These are phyloP conservation scores for Cyclotella atomus DNA, from an alignment of 108 stramenopile genomes.

Conservation along the genomic window DNA sequence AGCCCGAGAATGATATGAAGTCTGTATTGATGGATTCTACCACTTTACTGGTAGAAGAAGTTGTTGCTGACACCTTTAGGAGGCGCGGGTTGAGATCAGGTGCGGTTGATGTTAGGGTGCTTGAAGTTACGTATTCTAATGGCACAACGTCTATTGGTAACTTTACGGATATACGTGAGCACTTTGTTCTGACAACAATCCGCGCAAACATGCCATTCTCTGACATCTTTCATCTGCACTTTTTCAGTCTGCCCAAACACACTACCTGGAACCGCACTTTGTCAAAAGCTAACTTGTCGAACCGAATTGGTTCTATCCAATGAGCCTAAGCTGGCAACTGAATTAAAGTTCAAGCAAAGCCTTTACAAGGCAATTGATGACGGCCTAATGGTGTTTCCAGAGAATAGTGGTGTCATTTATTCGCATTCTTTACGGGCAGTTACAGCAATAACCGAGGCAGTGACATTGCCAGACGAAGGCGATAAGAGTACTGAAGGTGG, in stretches of 20 bases:
- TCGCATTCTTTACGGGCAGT: not conserved
- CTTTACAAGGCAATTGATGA: constrained; percentile 15
- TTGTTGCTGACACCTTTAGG: constrained; percentile 21
- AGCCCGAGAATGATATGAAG: constrained; percentile 16
- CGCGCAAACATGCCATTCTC: not conserved
- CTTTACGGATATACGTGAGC: constrained; percentile 30
- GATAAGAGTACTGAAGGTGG: not conserved
- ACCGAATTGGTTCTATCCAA: constrained; percentile 8
- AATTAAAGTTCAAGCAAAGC: constrained; percentile 7
- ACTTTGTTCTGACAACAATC: not conserved
- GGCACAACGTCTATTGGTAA: constrained; percentile 2
- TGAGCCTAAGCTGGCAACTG: constrained; percentile 12
- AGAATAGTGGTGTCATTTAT: constrained; percentile 1
- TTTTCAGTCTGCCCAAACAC: constrained; percentile 6
- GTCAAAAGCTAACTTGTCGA: constrained; percentile 12
- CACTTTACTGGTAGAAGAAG: constrained; percentile 4
- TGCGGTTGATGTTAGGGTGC: not conserved
- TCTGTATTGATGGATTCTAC: constrained; percentile 12
- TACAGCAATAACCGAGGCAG: not conserved
- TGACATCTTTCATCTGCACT: not conserved
- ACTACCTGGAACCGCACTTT: not conserved
- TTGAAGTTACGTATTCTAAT: constrained; percentile 16
- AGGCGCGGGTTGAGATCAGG: not conserved
- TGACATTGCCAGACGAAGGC: not conserved
- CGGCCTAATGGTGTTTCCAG: not conserved